Conservation (phyloP, 2,329 filamentous ascomycete genomes). For the Beauveria medogensis region DNA sequence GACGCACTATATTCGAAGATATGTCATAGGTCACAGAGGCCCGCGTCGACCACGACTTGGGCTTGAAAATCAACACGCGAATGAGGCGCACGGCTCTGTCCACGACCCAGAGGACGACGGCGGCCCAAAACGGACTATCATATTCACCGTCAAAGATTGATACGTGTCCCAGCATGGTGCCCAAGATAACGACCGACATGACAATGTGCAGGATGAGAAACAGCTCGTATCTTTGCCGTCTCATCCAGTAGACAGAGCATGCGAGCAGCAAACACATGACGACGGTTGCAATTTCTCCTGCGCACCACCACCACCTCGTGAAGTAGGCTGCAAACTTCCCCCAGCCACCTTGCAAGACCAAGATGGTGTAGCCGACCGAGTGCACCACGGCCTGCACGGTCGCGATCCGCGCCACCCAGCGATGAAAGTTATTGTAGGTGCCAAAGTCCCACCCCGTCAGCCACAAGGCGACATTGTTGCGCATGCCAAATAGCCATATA, state of each 20-base stretch:
- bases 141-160: slow-evolving; percentile 44
- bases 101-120: slow-evolving; percentile 38
- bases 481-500: slow-evolving; percentile 58
- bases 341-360: slow-evolving; percentile 34
- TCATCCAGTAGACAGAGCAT: slow-evolving; percentile 43
- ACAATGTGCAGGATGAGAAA: slow-evolving; percentile 44
- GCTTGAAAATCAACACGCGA: slow-evolving; percentile 34
- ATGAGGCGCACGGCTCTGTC: slow-evolving; percentile 39
- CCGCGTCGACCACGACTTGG: slow-evolving; percentile 27
- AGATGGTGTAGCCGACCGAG: slow-evolving; percentile 48
- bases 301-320: slow-evolving; percentile 40
- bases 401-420: slow-evolving; percentile 55
- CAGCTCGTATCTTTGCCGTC: slow-evolving; percentile 43
- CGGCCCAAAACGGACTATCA: slow-evolving; percentile 42
- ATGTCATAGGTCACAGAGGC: slow-evolving; percentile 28
- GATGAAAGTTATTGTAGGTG: slow-evolving; percentile 60
- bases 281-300: slow-evolving; percentile 38
- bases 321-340: slow-evolving; percentile 28
- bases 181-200: slow-evolving; percentile 40
- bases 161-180: slow-evolving; percentile 44
- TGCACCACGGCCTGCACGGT: slow-evolving; percentile 56
- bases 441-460: slow-evolving; percentile 61
- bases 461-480: slow-evolving; percentile 60
- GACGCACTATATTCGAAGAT: slow-evolving; percentile 33
- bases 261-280: slow-evolving; percentile 37